Conservation (phyloP, 768 basidiomycete species). For the Boletus barrowsii region DNA sequence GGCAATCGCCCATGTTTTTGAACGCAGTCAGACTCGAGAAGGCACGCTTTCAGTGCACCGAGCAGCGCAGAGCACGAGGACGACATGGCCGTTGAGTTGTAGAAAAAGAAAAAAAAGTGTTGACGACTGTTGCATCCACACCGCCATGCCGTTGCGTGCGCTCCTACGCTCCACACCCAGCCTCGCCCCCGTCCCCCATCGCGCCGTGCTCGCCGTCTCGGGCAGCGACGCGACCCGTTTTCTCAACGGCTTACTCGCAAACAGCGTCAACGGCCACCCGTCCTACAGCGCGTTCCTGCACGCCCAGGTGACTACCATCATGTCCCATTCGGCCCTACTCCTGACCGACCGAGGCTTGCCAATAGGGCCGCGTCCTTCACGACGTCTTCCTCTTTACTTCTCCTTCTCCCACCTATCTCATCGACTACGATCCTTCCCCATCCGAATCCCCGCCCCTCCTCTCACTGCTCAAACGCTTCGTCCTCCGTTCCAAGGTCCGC, state of each 20-base stretch:
- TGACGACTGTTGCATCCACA: constrained; percentile 9
- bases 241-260: constrained; percentile 72
- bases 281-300: constrained; percentile 74
- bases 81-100: constrained; percentile 48
- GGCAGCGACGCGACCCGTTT: constrained; percentile 81
- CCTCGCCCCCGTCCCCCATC: constrained; percentile 59
- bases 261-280: constrained; percentile 46
- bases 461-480: constrained; percentile 74
- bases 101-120: background rate
- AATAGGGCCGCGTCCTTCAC: constrained; percentile 83
- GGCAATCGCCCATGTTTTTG: constrained; percentile 74
- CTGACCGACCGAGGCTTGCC: background rate
- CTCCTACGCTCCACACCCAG: constrained; percentile 50
- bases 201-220: constrained; percentile 69
- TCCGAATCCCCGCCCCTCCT: constrained; percentile 61
- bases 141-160: constrained; percentile 33
- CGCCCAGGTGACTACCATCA: constrained; percentile 63
- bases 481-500: constrained; percentile 87
- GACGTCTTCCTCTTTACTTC: constrained; percentile 83
- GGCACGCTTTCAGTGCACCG: constrained; percentile 76
- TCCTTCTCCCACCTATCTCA: constrained; percentile 53
- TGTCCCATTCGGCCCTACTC: background rate
- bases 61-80: constrained; percentile 78
- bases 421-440: constrained; percentile 67
- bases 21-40: constrained; percentile 86